A percentile compares a stretch with the other conserved stretches of the same genome.
Evolutionary conservation across 768 basidiomycete genomes (phyloP).

Genomic region (Mycena pura): DNA sequence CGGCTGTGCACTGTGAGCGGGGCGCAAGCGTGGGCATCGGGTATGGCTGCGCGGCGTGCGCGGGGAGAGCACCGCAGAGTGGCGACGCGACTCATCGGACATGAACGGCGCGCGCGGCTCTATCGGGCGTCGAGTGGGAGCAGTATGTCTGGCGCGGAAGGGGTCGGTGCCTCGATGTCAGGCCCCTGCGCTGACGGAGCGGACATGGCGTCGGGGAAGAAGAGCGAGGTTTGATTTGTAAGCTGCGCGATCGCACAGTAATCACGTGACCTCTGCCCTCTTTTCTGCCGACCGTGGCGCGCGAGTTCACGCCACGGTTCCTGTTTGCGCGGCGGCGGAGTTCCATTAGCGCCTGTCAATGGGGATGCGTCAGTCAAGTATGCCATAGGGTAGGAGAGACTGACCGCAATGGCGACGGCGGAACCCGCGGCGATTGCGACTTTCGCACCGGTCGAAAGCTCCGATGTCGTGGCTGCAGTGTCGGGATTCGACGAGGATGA

Average conservation of each 20-base stretch:
- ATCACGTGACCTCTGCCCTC: too few relatives aligned
- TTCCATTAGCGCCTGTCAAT: neutral
- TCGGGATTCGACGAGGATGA: neutral
- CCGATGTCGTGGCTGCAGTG: neutral
- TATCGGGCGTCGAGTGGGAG: too few relatives aligned
- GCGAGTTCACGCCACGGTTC: neutral
- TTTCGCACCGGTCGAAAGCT: conserved; percentile 16
- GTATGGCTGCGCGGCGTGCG: too few relatives aligned
- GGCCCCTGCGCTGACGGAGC: too few relatives aligned
- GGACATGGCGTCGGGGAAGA: too few relatives aligned
- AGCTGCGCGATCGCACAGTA: too few relatives aligned
- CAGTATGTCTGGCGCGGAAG: too few relatives aligned
- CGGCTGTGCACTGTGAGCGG: too few relatives aligned
- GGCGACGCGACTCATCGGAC: neutral
- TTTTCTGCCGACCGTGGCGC: neutral
- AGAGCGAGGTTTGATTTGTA: too few relatives aligned
- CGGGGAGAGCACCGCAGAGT: conserved; percentile 1
- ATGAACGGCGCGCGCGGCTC: conserved; percentile 24
- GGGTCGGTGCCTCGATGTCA: too few relatives aligned
- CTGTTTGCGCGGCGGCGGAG: conserved; percentile 16
- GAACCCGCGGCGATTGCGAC: conserved; percentile 17
- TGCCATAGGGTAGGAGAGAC: neutral
- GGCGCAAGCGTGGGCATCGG: too few relatives aligned
- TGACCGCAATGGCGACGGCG: conserved; percentile 10
- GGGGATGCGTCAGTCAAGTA: neutral